These are phyloP conservation scores for Mortierella sp. DNA, from an alignment of 371 early-diverging fungal species.

Conservation along the genomic window DNA sequence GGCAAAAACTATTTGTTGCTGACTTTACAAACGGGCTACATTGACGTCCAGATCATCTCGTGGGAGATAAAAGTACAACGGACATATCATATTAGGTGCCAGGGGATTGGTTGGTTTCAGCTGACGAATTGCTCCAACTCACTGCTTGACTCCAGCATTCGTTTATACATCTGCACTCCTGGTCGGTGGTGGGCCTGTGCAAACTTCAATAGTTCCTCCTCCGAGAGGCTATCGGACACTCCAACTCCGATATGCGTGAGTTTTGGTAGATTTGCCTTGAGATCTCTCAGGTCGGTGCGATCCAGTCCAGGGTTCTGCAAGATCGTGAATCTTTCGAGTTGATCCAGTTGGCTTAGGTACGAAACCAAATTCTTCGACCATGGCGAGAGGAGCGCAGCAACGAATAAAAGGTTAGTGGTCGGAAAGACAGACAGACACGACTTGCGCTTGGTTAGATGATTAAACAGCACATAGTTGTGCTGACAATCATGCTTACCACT, in stretches of 20 bases:
- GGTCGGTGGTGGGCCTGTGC: constrained; percentile 24
- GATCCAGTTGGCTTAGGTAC: constrained; percentile 47
- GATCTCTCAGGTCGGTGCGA: constrained; percentile 22
- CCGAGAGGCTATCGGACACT: constrained; percentile 13
- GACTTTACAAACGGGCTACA: too few species aligned
- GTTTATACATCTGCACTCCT: constrained; percentile 21
- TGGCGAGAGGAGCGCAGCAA: not conserved
- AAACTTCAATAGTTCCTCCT: constrained; percentile 20
- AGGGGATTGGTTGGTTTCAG: too few species aligned
- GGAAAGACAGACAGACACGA: not conserved
- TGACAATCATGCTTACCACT: constrained; percentile 42
- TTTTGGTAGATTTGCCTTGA: constrained; percentile 13
- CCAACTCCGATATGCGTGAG: constrained; percentile 38
- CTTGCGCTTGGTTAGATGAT: not conserved
- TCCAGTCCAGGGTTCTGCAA: constrained; percentile 37
- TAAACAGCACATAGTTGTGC: too few species aligned
- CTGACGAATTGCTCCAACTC: constrained; percentile 14
- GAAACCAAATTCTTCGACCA: constrained; percentile 35
- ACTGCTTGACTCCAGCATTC: constrained; percentile 37
- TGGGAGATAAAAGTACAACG: too few species aligned
- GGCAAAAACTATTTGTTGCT: too few species aligned
- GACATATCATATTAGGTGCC: too few species aligned
- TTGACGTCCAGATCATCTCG: too few species aligned
- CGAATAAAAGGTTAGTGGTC: not conserved
- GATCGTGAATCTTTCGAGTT: constrained; percentile 44